Evolutionary conservation across 1,284 basidiomycete species (phyloP), one percentile per base, ranked within the genome.

Genomic region (Leccinum fallax): DNA sequence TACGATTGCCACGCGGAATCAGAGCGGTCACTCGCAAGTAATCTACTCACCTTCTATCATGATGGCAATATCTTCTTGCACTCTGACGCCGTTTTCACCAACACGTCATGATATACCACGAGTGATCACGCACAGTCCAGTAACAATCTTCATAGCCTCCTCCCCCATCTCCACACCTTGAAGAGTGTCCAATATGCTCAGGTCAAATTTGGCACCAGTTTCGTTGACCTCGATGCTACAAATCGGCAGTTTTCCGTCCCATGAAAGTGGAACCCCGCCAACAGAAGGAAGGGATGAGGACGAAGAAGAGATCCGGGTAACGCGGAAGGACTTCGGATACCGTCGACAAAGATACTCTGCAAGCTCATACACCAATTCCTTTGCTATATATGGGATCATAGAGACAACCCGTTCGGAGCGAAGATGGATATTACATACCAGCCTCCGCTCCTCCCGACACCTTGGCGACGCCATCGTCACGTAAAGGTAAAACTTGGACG

Each of bases 41-140:
- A 46, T 21, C 88, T 88, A 21, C 21, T 61, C 59, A 81, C 88
- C 89, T 82, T 92, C 88, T 28, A 91, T 76, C 88, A 93, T 88
- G 32, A 93, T 70, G 19, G 88, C 88, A 34, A 92, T 75, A 69
- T 93, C 91, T 66, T 93, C 91, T 67, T 90, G 89, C 1, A 87
- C 76, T 40, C 84, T 83, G 58, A 59, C 54, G 55, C 46, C 64
- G 19, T 53, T 54, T 57, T 64, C 61, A 66, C 51, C 61, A 55
- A 52, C 61, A 43, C 53, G 40, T 56, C 21, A 55, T 52, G 51
- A 49, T 28, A 30, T 55, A 43, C 15, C 48, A 49, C 4, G 16
- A 36, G 21, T 28, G 30, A 28, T 57, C 19, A 52, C 85, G 72
- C 66, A 89, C 88, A 89, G 68, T 59, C 86, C 72, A 16, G 84